Conservation (phyloP, 768 basidiomycete genomes). For the Suillus alpinus region DNA sequence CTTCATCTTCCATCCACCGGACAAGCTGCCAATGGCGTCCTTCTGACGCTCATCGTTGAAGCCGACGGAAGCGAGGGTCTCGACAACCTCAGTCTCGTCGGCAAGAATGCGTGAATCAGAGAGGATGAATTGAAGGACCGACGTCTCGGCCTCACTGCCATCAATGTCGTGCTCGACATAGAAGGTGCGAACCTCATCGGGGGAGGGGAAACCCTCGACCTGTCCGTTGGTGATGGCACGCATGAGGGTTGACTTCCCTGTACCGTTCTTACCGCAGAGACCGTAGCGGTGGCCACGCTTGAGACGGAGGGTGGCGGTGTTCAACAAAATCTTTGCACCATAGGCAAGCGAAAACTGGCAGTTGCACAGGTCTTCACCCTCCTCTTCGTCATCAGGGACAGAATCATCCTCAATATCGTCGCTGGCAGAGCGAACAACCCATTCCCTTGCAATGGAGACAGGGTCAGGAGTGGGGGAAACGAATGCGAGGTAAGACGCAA, state of each 20-base stretch:
- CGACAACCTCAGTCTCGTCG: conserved; percentile 63
- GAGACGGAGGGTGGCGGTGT: conserved; percentile 93
- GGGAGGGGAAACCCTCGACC: conserved; percentile 98
- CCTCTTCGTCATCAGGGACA: conserved; percentile 86
- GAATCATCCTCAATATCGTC: conserved; percentile 69
- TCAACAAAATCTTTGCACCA: conserved; percentile 97
- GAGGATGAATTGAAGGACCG: conserved; percentile 86
- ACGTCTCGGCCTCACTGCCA: conserved; percentile 88
- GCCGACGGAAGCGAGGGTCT: conserved; percentile 87
- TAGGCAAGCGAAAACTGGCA: conserved; percentile 99
- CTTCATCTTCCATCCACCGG: conserved; percentile 99
- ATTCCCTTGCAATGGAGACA: conserved; percentile 68
- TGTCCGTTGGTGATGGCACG: conserved; percentile 92
- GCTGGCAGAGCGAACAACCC: conserved; percentile 87
- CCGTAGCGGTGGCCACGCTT: conserved; percentile 99
- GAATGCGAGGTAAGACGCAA: conserved; percentile 75
- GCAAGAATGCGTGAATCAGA: conserved; percentile 81
- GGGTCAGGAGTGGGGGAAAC: conserved; percentile 64
- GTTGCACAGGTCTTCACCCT: conserved; percentile 98
- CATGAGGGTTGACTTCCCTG: conserved; percentile 95
- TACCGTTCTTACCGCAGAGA: conserved; percentile 98
- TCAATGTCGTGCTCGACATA: conserved; percentile 99
- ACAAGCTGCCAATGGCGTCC: conserved; percentile 83
- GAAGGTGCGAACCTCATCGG: conserved; percentile 96
- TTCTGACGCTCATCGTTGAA: conserved; percentile 87